Conservation (phyloP, 768 basidiomycete species). For the Cystobasidium tubakii region DNA sequence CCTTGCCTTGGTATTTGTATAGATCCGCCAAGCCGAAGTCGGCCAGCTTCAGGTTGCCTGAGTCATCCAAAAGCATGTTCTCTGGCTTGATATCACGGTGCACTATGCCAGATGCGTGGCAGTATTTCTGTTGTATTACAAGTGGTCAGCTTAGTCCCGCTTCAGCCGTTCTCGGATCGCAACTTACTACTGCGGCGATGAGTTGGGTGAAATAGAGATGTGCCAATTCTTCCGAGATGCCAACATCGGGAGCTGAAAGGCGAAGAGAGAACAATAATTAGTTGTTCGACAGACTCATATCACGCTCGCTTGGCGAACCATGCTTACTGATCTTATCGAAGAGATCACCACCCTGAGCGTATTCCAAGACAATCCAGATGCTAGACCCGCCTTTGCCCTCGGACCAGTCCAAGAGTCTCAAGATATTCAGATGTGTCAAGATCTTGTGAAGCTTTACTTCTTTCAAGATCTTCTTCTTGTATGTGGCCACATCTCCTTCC, state of each 20-base stretch:
- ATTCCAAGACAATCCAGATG: constrained; percentile 81
- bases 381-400: neutral
- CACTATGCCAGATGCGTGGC: constrained; percentile 82
- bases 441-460: constrained; percentile 83
- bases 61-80: constrained; percentile 77
- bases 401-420: constrained; percentile 58
- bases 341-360: constrained; percentile 82
- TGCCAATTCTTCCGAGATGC: constrained; percentile 75
- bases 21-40: constrained; percentile 93
- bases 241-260: constrained; percentile 73
- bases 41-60: constrained; percentile 72
- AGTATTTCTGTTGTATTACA: constrained; percentile 60
- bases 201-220: constrained; percentile 87
- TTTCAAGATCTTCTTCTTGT: constrained; percentile 68
- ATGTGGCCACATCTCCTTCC: neutral
- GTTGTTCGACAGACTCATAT: neutral
- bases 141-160: neutral
- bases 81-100: constrained; percentile 97
- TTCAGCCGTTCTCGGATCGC: neutral
- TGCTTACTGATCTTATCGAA: constrained; percentile 94
- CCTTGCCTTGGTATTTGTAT: constrained; percentile 79
- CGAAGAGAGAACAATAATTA: neutral
- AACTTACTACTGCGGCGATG: constrained; percentile 68
- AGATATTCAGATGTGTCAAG: constrained; percentile 70
- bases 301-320: neutral